phyloP scores from a whole-genome alignment of 345 rosid genomes.

The Syzygium oleosum region DNA sequence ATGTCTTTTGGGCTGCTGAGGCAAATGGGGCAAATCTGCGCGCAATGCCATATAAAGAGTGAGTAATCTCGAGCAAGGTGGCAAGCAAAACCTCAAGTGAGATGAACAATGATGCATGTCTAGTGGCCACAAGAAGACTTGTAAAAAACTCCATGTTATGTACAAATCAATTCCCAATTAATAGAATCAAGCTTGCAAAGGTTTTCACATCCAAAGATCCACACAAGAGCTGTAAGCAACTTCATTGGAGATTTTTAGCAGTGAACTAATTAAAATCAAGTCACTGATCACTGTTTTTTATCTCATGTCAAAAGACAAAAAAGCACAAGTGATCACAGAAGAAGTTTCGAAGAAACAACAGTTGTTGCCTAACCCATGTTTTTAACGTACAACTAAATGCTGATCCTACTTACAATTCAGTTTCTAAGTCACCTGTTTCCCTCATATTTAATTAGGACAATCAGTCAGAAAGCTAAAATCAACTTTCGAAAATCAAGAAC shows the following conservation, averaged over 20 bases:
- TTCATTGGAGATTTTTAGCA: not conserved
- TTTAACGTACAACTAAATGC: not conserved
- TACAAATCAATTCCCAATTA: not conserved
- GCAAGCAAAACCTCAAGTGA: not conserved
- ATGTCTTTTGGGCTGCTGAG: conserved; percentile 13
- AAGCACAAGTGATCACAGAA: not conserved
- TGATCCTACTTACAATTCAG: not conserved
- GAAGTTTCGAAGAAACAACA: not conserved
- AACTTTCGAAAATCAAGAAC: not conserved
- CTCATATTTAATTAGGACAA: not conserved
- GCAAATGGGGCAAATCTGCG: conserved; percentile 13
- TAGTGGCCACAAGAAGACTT: not conserved
- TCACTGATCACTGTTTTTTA: not conserved
- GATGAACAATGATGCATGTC: not conserved
- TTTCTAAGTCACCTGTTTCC: not conserved
- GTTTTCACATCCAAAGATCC: not conserved
- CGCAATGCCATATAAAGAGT: not conserved
- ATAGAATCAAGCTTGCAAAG: not conserved
- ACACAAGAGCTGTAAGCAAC: not conserved
- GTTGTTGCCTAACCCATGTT: not conserved
- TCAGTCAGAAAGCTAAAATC: not conserved
- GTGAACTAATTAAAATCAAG: not conserved
- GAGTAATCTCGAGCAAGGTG: not conserved
- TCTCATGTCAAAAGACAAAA: not conserved
- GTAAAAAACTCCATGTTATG: not conserved